Base-by-base conservation (phyloP, 306 rosid genomes). In the Acacia crassicarpa region DNA sequence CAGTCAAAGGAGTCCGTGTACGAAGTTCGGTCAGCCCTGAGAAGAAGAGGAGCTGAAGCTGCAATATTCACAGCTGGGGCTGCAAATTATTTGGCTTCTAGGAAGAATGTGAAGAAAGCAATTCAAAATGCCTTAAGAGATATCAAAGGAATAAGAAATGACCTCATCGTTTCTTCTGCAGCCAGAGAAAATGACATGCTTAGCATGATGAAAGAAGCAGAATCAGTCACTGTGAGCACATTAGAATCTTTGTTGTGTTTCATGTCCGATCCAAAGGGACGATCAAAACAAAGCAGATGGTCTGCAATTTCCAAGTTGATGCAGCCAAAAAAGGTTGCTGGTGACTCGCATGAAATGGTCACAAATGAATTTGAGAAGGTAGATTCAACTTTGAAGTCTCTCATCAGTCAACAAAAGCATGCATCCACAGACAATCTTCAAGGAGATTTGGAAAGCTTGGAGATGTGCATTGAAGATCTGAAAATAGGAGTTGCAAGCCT, bases 381-480 rank as follows among this genome's bases (percentile, higher is more conserved):
- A 7, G 59, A 53, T 53, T 17, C 59, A 53, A 3, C 59, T 53
- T 53, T 53, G 59, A 53, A 53, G 59, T 6, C 59, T 53, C 59
- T 19, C 1, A 19, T 53, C 9, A 6, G 13, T 25, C 63, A 53
- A 65, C 53, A 48, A 14, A 85, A 83, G 72, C 32, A 72, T 78
- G 32, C 76, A 32, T 61, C 73, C 17, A 4, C 38, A 13, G 51
- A 63, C 67, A 11, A 33, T 65, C 19, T 84, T 3, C 81, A 54
- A 17, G 70, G 17, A 48, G 30, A 68, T 14, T 8, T 75, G 41
- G 78, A 72, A 43, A 27, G 78, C 33, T 45, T 82, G 78, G 83
- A 78, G 78, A 51, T 67, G 44, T 77, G 78, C 63, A 85, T 85
- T 66, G 45, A 81, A 22, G 81, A 85, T 67, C 38, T 81, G 27